Base-by-base conservation (phyloP, 192 early-diverging fungal genomes). In the Backusella tuberculispora region DNA sequence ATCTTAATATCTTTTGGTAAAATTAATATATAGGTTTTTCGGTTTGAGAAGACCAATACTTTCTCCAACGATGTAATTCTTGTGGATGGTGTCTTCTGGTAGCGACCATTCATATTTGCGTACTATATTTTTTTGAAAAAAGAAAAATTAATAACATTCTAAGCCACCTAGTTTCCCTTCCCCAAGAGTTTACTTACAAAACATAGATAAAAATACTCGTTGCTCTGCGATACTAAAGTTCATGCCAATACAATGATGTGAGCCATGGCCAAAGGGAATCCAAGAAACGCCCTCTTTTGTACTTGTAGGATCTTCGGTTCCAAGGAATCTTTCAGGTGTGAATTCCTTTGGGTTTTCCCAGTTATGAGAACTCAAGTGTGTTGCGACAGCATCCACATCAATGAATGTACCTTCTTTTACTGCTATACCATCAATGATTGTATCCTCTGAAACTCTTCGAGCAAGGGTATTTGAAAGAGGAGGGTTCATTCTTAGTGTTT, bases 221-320 rank as follows among this genome's bases (percentile, higher is more conserved):
- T 88, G 87, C 70, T 91, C 89, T 13, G 84, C 70, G 15, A 91
- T 74, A 24, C 83, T 82, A 68, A 91, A 92, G 69, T 88, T 88
- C 86, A 86, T 87, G 48, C 88, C 91, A 19, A 90, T 79, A 74
- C 87, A 91, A 76, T 87, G 80, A 48, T 85, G 85, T 14, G 80
- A 65, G 2, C 91, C 91, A 26, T 82, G 77, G 50, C 89, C 85
- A 74, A 92, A 92, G n/a, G 91, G 81, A 19, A 89, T 63, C 73
- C 81, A 91, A 10, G 82, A 42, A 17, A 75, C 15, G 7, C 63
- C 45, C 0, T 42, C 63, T 26, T 50, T 56, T 5, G 41, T 5
- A 42, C 64, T 37, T 5, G 8, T 48, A 26, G 66, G 71, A 69
- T 65, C 7, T 37, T 74, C 64, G 43, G 15, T 68, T 17, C 67